Percentiles rank a stretch among this genome's conserved stretches.
Evolutionary conservation across 441 rosid genomes (phyloP).

Genomic region (Pelargonium fulgidum): DNA sequence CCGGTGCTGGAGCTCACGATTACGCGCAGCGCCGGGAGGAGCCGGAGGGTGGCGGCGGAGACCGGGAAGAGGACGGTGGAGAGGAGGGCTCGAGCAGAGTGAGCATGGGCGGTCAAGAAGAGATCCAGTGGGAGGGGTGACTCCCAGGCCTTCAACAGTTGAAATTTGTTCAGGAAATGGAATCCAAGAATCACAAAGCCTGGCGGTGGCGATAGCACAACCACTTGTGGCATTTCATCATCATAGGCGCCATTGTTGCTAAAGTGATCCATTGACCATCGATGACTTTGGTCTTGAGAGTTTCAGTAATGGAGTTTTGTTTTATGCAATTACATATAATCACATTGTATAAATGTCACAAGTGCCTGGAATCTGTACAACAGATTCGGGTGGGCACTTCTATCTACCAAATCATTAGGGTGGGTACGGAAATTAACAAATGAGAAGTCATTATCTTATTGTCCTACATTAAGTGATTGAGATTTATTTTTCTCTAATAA

Average conservation of each 20-base stretch:
- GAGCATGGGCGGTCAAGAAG: slow-evolving; percentile 20
- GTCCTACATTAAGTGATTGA: no score
- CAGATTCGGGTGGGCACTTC: no score
- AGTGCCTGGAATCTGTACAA: no score
- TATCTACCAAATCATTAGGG: no score
- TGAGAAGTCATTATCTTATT: no score
- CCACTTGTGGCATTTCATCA: slow-evolving; percentile 1
- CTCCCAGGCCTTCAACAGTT: slow-evolving; percentile 18
- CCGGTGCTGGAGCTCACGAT: slow-evolving; percentile 33
- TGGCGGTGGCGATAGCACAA: slow-evolving; percentile 10
- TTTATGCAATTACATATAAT: no score
- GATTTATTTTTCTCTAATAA: no score
- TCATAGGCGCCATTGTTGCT: not conserved
- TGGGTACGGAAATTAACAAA: no score
- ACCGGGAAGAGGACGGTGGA: slow-evolving; percentile 19
- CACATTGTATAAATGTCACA: no score
- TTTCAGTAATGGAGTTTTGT: not conserved
- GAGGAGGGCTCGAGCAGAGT: slow-evolving; percentile 25
- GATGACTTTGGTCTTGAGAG: not conserved
- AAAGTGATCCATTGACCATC: slow-evolving; percentile 2
- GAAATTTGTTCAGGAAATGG: slow-evolving; percentile 15
- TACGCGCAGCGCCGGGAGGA: slow-evolving; percentile 22
- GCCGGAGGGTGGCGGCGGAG: slow-evolving; percentile 19
- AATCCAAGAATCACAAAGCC: slow-evolving; percentile 4
- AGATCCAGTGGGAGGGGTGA: slow-evolving; percentile 16